These are phyloP conservation scores for Geosmithia flava DNA, from an alignment of 2,329 filamentous ascomycete genomes.

Conservation along the genomic window DNA sequence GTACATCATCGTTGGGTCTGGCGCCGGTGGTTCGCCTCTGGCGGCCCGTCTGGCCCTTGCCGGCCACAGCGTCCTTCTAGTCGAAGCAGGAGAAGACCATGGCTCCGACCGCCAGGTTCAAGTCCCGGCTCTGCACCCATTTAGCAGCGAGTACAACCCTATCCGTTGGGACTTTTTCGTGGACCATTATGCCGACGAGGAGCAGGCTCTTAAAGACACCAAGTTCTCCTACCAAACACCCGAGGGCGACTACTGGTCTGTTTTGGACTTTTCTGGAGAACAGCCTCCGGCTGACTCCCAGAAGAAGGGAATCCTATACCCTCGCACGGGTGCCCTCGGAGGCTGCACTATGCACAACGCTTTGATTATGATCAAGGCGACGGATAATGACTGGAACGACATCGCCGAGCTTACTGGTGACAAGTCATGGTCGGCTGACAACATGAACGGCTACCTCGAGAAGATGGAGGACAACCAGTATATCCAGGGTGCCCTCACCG, in stretches of 20 bases:
- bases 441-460: conserved; percentile 48
- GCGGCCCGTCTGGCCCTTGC: conserved; percentile 45
- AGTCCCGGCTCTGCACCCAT: conserved; percentile 31
- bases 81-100: conserved; percentile 51
- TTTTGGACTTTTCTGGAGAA: conserved; percentile 2
- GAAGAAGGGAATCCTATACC: conserved; percentile 31
- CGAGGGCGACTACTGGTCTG: conserved; percentile 5
- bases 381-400: conserved; percentile 18
- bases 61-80: conserved; percentile 45
- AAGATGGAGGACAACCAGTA: conserved; percentile 45
- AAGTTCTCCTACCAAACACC: conserved; percentile 13
- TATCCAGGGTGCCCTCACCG: conserved; percentile 5
- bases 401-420: conserved; percentile 48
- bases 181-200: conserved; percentile 39
- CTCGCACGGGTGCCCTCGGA: conserved; percentile 31
- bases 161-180: conserved; percentile 48
- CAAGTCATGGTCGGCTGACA: conserved; percentile 39
- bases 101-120: conserved; percentile 31
- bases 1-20: conserved; percentile 51
- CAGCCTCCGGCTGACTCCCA: conserved; percentile 24
- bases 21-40: conserved; percentile 45
- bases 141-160: conserved; percentile 34
- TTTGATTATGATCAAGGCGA: conserved; percentile 28
- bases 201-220: conserved; percentile 22
- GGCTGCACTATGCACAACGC: conserved; percentile 50